Base-by-base conservation (phyloP, 192 early-diverging fungal species). In the Linderina pennispora region DNA sequence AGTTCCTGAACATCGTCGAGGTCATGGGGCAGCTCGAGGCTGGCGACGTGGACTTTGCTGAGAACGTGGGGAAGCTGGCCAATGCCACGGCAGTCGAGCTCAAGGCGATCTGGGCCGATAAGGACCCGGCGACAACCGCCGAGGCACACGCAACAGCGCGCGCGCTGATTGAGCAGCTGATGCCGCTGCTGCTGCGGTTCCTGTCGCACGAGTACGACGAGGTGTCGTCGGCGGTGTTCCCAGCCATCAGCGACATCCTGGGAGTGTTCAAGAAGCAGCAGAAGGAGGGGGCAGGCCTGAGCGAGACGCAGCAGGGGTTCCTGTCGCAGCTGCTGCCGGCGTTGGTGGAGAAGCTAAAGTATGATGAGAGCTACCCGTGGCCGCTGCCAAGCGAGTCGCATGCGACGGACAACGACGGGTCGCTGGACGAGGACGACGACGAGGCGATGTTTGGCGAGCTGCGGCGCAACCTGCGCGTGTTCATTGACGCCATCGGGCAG, bases 261-360 rank as follows among this genome's bases (percentile, higher is more conserved):
- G 48, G 51, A 32, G 72, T 92, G 21, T 70, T 90, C 46, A 83
- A 85, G 62, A 57, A 55, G 56, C 36, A 49, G 36, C 67, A 73
- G 62, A 63, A 58, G 23, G 68, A 72, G 21, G 45, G 50, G 37
- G 35, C 23, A 8, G 40, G 56, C 13, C 50, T 68, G 31, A 59
- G 49, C 16, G 32, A 31, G 4, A 36, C 49, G 16, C 56, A 60
- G 33, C 55, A 61, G 42, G 53, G 40, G 24, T 64, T 63, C 32
- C 47, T 57, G 39, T 31, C 55, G n/a, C 53, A 55, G 31, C 40
- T 70, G 8, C 50, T 79, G 39, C 58, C 58, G 13, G 79, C 81
- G 0, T 64, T 94, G 26, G 79, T 91, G 11, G 58, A 80, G 23
- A 94, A 94, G 77, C 87, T 94, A 79, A 90, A 90, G 72, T 94